A percentile compares a stretch with the other conserved stretches of the same genome.
Conservation (phyloP, 306 rosid species). For the Lagenaria siceraria region DNA sequence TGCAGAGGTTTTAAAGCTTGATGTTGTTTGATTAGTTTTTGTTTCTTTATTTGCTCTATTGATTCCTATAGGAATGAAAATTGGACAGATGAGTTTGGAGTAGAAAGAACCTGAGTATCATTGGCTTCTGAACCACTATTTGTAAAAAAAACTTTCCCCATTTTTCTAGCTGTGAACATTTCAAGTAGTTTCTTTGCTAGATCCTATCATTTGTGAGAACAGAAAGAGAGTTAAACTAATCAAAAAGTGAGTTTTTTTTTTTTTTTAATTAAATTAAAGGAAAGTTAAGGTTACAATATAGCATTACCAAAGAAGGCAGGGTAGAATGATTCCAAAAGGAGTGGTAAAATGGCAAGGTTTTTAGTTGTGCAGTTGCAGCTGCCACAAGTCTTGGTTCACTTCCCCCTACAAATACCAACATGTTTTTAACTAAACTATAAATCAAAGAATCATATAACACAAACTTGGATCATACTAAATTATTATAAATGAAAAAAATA, state of each 20-base stretch:
- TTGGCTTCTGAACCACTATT: conserved; percentile 97
- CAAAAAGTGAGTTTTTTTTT: too few relatives aligned
- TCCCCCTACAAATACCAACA: too few relatives aligned
- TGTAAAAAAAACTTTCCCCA: conserved; percentile 77
- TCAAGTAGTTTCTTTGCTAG: conserved; percentile 77
- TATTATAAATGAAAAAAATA: too few relatives aligned
- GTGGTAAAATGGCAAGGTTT: conserved; percentile 38
- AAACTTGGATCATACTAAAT: too few relatives aligned
- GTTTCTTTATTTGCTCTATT: background rate
- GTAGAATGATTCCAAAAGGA: conserved; percentile 78
- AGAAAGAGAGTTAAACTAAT: background rate
- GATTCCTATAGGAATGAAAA: background rate
- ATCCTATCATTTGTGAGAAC: conserved; percentile 30
- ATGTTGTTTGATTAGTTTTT: background rate
- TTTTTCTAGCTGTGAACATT: conserved; percentile 61
- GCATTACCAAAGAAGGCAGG: conserved; percentile 74
- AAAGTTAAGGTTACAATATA: too few relatives aligned
- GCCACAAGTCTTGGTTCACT: conserved; percentile 72
- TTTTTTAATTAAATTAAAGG: too few relatives aligned
- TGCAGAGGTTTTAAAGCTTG: background rate
- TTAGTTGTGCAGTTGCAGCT: conserved; percentile 69
- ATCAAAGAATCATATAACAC: too few relatives aligned
- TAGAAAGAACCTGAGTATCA: conserved; percentile 66
- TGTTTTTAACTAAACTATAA: too few relatives aligned
- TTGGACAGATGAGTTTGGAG: conserved; percentile 1